Evolutionary conservation across 75 land plant species (phyloP).

Genomic region (Selaginella tamariscina): DNA sequence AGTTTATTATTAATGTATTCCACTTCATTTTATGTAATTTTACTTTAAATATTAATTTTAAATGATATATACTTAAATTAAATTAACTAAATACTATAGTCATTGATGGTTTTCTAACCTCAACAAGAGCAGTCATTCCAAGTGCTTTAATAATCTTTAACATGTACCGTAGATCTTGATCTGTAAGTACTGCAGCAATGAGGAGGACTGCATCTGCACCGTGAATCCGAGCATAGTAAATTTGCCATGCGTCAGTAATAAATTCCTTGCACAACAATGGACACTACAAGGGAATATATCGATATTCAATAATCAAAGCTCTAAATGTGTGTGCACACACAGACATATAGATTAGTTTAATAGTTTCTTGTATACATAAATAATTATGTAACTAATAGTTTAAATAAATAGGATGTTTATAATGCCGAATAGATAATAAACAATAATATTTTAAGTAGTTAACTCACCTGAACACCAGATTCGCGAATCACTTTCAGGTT

Average conservation of each 20-base stretch:
- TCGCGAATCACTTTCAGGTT: conserved; percentile 57
- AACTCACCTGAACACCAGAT: conserved; percentile 70
- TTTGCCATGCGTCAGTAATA: conserved; percentile 90
- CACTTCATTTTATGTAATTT: no score
- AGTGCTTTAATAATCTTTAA: conserved; percentile 64
- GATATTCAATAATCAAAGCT: no score
- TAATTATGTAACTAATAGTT: background rate
- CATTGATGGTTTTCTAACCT: conserved; percentile 51
- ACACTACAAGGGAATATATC: conserved; percentile 46
- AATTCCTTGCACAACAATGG: conserved; percentile 97
- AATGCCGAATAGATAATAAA: background rate
- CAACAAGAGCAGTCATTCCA: conserved; percentile 68
- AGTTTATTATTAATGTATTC: no score
- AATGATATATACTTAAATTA: no score
- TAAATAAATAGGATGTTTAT: background rate
- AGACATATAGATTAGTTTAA: no score
- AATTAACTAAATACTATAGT: no score
- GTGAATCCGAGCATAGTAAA: conserved; percentile 76
- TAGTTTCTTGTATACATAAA: no score
- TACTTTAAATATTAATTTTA: no score
- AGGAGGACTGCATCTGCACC: conserved; percentile 95
- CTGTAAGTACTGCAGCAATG: conserved; percentile 89
- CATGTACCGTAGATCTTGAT: conserved; percentile 80
- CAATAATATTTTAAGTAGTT: background rate
- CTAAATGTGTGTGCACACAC: no score